A percentile compares a stretch with the other conserved stretches of the same genome.
Evolutionary conservation across 768 basidiomycete species (phyloP).

Genomic region (Crucibulum laeve): DNA sequence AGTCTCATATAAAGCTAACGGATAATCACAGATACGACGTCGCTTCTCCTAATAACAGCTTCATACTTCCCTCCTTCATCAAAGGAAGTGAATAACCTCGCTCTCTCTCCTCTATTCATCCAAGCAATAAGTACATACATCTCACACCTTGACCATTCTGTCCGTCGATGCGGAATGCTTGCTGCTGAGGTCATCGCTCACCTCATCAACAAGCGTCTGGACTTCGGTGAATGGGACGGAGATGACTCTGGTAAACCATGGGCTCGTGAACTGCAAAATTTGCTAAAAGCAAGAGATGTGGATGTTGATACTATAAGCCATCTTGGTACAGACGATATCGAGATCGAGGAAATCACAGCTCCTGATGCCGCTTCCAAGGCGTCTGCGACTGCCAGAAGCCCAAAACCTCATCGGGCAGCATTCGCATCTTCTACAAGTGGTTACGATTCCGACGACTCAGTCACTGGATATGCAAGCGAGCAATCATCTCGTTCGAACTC

Average conservation of each 20-base stretch:
- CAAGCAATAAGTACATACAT: conserved; percentile 71
- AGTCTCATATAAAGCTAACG: conserved; percentile 3
- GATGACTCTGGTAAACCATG: conserved; percentile 61
- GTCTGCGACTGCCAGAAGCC: background rate
- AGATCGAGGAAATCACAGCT: conserved; percentile 7
- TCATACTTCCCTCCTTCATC: conserved; percentile 58
- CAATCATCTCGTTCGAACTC: conserved; percentile 67
- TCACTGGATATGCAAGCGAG: conserved; percentile 73
- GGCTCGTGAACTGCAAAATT: conserved; percentile 54
- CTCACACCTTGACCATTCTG: conserved; percentile 64
- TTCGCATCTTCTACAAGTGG: conserved; percentile 20
- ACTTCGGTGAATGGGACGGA: conserved; percentile 85
- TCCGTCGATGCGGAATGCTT: conserved; percentile 91
- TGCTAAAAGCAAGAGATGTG: conserved; percentile 47
- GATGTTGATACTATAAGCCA: conserved; percentile 31
- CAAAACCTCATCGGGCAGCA: background rate
- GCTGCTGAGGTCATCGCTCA: conserved; percentile 77
- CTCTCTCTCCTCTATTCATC: conserved; percentile 60
- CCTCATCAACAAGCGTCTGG: conserved; percentile 56
- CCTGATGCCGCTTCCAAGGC: background rate
- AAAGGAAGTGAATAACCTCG: conserved; percentile 36
- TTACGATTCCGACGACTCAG: conserved; percentile 82
- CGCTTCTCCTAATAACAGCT: conserved; percentile 60
- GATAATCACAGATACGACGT: conserved; percentile 56
- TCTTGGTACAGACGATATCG: conserved; percentile 1